Percentiles rank a stretch among this genome's conserved stretches.
Evolutionary conservation across 2,329 filamentous ascomycete species (phyloP).

Genomic region (Emericellopsis atlantica): DNA sequence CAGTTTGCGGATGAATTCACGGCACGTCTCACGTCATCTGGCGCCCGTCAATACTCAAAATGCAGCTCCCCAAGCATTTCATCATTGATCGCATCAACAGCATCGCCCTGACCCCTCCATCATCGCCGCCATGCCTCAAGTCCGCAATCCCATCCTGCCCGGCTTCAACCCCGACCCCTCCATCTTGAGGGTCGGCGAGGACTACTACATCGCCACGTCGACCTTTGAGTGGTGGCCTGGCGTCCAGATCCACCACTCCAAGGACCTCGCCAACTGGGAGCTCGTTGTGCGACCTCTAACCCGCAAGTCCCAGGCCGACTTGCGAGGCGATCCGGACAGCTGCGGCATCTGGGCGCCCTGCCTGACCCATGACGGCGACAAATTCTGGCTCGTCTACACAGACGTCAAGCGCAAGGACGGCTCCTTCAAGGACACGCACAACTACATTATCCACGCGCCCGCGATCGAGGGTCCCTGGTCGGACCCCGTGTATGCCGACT

Average conservation of each 20-base stretch:
- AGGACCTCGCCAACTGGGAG: conserved; percentile 39
- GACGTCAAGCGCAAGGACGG: conserved; percentile 57
- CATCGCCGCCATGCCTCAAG: conserved; percentile 24
- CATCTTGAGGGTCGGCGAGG: conserved; percentile 34
- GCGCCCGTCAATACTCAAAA: no score
- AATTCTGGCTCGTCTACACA: conserved; percentile 52
- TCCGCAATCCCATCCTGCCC: conserved; percentile 42
- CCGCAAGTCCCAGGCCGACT: conserved; percentile 38
- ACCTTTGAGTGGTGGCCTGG: conserved; percentile 44
- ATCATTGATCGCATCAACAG: no score
- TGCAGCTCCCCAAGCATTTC: no score
- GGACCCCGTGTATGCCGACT: conserved; percentile 45
- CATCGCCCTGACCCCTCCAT: no score
- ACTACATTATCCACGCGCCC: conserved; percentile 45
- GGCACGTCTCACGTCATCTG: no score
- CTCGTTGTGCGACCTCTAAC: conserved; percentile 31
- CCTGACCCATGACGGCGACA: conserved; percentile 45
- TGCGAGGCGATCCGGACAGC: conserved; percentile 46
- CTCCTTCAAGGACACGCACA: conserved; percentile 50
- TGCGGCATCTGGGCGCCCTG: conserved; percentile 55
- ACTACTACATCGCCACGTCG: conserved; percentile 43
- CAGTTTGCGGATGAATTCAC: no score
- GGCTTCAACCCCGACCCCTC: conserved; percentile 45
- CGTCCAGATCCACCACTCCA: conserved; percentile 41
- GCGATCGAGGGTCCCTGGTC: conserved; percentile 48